Base-by-base conservation (phyloP, 2,329 filamentous ascomycete genomes). In the Myriosclerotinia scirpicola region DNA sequence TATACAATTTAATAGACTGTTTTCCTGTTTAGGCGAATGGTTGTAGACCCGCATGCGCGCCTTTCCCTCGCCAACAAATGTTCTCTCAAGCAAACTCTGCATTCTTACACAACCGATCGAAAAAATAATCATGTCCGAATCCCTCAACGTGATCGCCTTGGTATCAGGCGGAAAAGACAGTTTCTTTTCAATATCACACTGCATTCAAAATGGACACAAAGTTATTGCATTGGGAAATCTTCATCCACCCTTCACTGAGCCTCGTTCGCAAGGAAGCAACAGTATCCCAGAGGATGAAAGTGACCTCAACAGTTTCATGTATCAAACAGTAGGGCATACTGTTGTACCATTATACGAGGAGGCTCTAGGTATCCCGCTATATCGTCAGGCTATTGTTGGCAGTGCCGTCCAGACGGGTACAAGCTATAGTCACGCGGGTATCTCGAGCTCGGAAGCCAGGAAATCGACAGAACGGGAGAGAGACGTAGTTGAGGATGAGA, bases 281-380 rank as follows among this genome's bases (percentile, higher is more conserved):
- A 42, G 15, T n/a, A 38, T 36, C 14, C 9, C 11, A 14, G 36
- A 78, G 6, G 81, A 84, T 46, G 81, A 82, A 69, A 80, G 84
- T 66, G 91, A 98, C 77, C 84, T 96, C 73, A 92, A 99, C 79
- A 97, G 93, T 80, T 98, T 95, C 87, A 99, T 99, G 95, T 99
- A 98, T 82, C 95, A 99, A 81, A 99, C 95, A 3, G 91, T 97
- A 68, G 95, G 95, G 15, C 92, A 98, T 78, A 84, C 87, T 67
- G 82, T 97, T 22, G 89, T 98, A 67, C 92, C 93, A 2, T 84
- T 97, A 20, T 98, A 97, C 76, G 88, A 89, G 68, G 78, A 85
- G 58, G 93, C 92, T 44, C 87, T 97, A 1, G 87, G 84, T 0
- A 82, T 98, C 44, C 94, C 94, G 34, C 83, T 99, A 2, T 97